A percentile compares a stretch with the other conserved stretches of the same genome.
These are phyloP conservation scores for Monilinia vaccinii-corymbosi DNA, from an alignment of 2,329 filamentous ascomycete species.

Conservation along the genomic window DNA sequence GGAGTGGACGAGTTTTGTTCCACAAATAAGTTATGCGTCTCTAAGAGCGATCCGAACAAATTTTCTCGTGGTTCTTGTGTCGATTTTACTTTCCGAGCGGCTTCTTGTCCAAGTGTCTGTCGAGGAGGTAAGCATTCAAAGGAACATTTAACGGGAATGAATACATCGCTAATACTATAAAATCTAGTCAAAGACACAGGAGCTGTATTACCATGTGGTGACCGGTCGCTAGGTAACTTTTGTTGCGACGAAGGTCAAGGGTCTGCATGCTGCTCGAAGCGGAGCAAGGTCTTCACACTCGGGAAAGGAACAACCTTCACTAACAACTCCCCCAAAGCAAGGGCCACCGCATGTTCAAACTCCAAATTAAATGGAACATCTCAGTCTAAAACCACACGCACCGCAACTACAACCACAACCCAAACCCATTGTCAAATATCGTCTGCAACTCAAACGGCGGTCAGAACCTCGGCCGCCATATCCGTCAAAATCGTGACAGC, in stretches of 20 bases:
- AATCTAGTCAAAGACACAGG: constrained; percentile 9
- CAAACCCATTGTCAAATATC: not conserved
- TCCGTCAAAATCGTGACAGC: not conserved
- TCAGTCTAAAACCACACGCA: not conserved
- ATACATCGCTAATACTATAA: not conserved
- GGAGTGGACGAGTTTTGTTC: constrained; percentile 14
- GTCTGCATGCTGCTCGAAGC: constrained; percentile 9
- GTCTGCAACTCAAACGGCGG: not conserved
- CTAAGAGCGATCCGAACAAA: constrained; percentile 6
- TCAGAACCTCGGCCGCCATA: not conserved
- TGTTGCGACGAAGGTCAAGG: constrained; percentile 18
- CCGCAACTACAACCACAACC: not conserved
- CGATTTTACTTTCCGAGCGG: constrained; percentile 10
- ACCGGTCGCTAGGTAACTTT: constrained; percentile 11
- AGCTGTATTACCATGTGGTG: constrained; percentile 13
- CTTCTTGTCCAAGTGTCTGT: constrained; percentile 15
- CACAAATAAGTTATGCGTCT: constrained; percentile 15
- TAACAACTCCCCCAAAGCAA: not conserved
- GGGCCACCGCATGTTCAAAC: not conserved
- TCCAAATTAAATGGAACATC: not conserved
- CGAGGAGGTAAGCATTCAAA: constrained; percentile 11
- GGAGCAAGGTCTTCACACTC: constrained; percentile 11
- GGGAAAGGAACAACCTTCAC: not conserved
- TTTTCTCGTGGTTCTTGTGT: constrained; percentile 14
- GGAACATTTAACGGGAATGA: not conserved